These are phyloP conservation scores for Tetrahymena thermophila DNA, from an alignment of 73 alveolate genomes.

Conservation along the genomic window DNA sequence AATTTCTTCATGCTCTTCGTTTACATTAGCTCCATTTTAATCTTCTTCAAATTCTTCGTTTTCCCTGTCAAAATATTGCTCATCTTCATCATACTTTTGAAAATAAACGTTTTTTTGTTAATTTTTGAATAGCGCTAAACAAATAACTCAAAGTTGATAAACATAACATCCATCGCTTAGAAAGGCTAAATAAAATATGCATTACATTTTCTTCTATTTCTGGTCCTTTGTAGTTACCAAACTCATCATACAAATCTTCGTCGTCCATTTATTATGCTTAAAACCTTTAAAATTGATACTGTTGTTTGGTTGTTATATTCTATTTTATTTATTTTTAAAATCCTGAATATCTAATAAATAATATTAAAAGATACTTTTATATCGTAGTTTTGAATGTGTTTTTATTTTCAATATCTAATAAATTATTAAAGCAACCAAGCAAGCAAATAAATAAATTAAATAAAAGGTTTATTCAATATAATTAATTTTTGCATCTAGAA, in stretches of 20 bases:
- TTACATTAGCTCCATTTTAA: slow-evolving; percentile 44
- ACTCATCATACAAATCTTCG: slow-evolving; percentile 97
- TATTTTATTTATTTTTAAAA: neutral
- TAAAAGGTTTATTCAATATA: neutral
- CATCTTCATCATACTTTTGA: neutral
- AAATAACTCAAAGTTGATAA: neutral
- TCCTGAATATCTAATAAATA: neutral
- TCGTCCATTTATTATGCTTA: slow-evolving; percentile 16
- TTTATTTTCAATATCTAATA: neutral
- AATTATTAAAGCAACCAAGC: neutral
- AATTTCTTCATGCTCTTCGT: slow-evolving; percentile 40
- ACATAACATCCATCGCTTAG: neutral
- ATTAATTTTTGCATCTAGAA: neutral
- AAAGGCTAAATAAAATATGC: slow-evolving; percentile 12
- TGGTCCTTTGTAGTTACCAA: slow-evolving; percentile 98
- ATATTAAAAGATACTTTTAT: neutral
- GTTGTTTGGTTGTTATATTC: neutral
- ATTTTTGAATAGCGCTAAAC: slow-evolving; percentile 12
- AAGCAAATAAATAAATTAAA: no score
- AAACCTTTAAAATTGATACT: neutral
- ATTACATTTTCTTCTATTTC: slow-evolving; percentile 53
- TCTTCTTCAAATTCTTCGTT: slow-evolving; percentile 61
- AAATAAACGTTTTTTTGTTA: neutral
- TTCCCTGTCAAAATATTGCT: slow-evolving; percentile 59
- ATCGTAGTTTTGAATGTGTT: neutral